These are phyloP conservation scores for Lactarius tabidus DNA, from an alignment of 768 basidiomycete genomes.

Conservation along the genomic window DNA sequence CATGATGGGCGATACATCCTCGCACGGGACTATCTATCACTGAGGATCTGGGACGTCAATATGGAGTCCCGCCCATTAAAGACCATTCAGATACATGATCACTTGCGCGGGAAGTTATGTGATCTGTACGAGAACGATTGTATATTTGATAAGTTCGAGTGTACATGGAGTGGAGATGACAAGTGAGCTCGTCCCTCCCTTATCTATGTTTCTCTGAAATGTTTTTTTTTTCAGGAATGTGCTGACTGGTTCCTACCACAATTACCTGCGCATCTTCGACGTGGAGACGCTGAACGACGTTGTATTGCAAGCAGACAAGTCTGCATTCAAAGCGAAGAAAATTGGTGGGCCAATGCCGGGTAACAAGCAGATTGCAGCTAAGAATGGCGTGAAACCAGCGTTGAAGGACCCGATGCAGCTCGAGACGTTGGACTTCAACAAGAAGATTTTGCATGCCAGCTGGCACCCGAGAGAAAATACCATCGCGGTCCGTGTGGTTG, in stretches of 20 bases:
- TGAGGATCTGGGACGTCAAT: slow-evolving; percentile 99
- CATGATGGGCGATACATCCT: slow-evolving; percentile 96
- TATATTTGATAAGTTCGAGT: slow-evolving; percentile 99
- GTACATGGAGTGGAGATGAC: slow-evolving; percentile 95
- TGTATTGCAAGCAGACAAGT: slow-evolving; percentile 97
- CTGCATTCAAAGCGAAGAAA: slow-evolving; percentile 99
- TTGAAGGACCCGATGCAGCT: slow-evolving; percentile 84
- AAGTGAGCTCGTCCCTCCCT: slow-evolving; percentile 59
- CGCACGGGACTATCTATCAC: slow-evolving; percentile 92
- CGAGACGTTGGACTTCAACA: slow-evolving; percentile 88
- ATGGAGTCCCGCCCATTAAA: slow-evolving; percentile 97
- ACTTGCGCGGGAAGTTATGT: slow-evolving; percentile 94
- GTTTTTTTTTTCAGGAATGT: slow-evolving; percentile 63
- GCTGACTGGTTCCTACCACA: slow-evolving; percentile 99
- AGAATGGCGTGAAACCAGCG: slow-evolving; percentile 75
- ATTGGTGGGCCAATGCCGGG: slow-evolving; percentile 82
- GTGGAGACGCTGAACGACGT: slow-evolving; percentile 80
- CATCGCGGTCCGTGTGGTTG: slow-evolving; percentile 69
- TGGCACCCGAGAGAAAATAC: slow-evolving; percentile 99
- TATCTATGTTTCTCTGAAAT: neutral
- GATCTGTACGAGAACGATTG: slow-evolving; percentile 99
- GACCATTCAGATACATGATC: slow-evolving; percentile 98
- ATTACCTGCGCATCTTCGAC: slow-evolving; percentile 99
- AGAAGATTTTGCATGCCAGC: slow-evolving; percentile 93
- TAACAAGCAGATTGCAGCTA: slow-evolving; percentile 51